These are phyloP conservation scores for Moricandia moricandioides DNA, from an alignment of 345 rosid species.

Conservation along the genomic window DNA sequence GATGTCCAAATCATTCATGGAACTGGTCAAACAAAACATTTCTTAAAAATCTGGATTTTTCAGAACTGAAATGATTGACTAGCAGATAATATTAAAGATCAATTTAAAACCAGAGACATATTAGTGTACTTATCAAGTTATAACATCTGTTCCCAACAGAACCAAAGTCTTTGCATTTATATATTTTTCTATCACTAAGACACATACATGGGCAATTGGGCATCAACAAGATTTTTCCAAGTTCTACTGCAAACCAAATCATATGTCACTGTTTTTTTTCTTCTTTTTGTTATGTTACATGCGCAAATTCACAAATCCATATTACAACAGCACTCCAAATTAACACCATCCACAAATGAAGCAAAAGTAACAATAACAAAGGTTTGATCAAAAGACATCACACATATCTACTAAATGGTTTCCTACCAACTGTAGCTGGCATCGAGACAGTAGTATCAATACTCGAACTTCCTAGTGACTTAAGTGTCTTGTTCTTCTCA, in stretches of 20 bases:
- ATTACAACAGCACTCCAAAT: slow-evolving; percentile 45
- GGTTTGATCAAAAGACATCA: slow-evolving; percentile 44
- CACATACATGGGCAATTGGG: not conserved
- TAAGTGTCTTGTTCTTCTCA: slow-evolving; percentile 50
- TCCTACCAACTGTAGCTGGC: slow-evolving; percentile 63
- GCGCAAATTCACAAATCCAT: slow-evolving; percentile 34
- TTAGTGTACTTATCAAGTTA: not conserved
- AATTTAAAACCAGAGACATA: not conserved
- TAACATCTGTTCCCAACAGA: slow-evolving; percentile 8
- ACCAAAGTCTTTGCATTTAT: not conserved
- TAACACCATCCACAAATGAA: slow-evolving; percentile 39
- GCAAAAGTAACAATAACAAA: slow-evolving; percentile 5
- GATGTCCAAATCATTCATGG: slow-evolving; percentile 3
- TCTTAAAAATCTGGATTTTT: not conserved
- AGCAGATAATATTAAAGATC: not conserved
- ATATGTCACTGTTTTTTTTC: not conserved
- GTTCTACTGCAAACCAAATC: slow-evolving; percentile 15
- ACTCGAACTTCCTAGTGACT: slow-evolving; percentile 66
- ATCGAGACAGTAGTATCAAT: slow-evolving; percentile 76
- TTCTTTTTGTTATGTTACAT: slow-evolving; percentile 44
- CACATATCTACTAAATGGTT: slow-evolving; percentile 92
- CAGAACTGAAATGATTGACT: not conserved
- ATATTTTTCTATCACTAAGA: not conserved
- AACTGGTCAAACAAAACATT: not conserved
- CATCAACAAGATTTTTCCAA: no score